Base-by-base conservation (phyloP, 2,329 filamentous ascomycete genomes). In the Pyricularia grisea region DNA sequence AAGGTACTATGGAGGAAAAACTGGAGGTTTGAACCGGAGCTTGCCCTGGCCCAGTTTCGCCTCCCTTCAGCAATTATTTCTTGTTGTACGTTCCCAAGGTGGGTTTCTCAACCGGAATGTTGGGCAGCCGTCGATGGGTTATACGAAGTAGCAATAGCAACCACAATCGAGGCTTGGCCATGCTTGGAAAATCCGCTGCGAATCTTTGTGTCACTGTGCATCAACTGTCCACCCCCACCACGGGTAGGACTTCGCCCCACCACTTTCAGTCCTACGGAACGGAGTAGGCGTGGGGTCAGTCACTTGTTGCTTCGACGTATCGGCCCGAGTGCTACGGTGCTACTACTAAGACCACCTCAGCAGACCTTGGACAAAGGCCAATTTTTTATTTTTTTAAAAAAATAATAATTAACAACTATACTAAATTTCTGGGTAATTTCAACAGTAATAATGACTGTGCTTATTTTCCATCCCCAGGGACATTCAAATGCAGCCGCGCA, bases 91-190 rank as follows among this genome's bases (percentile, higher is more conserved):
- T 50, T n/a, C 42, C 42, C 17, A n/a, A 50, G 42, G 42, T 50
- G 42, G 42, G 42, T n/a, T 50, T 50, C 5, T 12, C 28, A 36
- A 66, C 64, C 64, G 64, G 64, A 66, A 66, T 66, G 64, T 66
- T 66, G 64, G 64, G 64, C 64, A 66, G 12, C 64, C 64, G 63
- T 50, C 17, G 42, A 50, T 50, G 42, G 42, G 42, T 50, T 50
- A 50, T 50, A 50, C 42, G 42, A 50, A 50, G 42, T 50, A 50
- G 42, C 42, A n/a, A 50, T 50, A 50, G 42, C 42, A 50, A 50
- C 42, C 42, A 50, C 17, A 50, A 50, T 50, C 17, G 42, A 50
- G 42, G 42, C 42, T 50, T 50, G 42, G 42, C 42, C 20, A 50
- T 61, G n/a, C 58, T 58, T 23, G 55, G 55, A n/a, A n/a, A 36